Conservation (phyloP, 768 basidiomycete species). For the Terana coerulea region DNA sequence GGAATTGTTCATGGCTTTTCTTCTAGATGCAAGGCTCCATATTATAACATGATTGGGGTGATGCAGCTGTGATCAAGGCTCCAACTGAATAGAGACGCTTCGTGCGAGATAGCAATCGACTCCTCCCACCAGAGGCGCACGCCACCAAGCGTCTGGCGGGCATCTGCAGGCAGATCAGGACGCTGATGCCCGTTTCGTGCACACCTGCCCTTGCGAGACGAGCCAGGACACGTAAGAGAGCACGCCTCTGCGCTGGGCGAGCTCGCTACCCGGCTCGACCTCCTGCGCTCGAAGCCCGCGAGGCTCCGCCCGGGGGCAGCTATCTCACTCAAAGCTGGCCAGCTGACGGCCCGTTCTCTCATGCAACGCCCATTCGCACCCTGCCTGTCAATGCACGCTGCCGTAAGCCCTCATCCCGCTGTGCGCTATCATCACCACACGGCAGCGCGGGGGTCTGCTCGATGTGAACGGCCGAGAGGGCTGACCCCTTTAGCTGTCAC, state of each 20-base stretch:
- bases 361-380: neutral
- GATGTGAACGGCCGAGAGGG: neutral
- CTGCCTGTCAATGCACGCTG: constrained; percentile 1
- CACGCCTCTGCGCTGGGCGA: neutral
- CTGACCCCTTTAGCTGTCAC: neutral
- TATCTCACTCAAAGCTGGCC: neutral
- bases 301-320: constrained; percentile 5
- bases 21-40: too few species aligned
- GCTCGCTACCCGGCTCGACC: neutral
- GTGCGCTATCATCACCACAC: neutral
- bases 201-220: neutral
- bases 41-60: neutral
- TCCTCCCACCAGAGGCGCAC: neutral
- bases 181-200: neutral
- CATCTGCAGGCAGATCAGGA: neutral
- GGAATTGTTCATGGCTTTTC: too few species aligned
- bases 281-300: neutral
- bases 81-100: neutral
- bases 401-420: neutral
- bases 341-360: constrained; percentile 5
- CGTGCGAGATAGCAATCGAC: neutral
- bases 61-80: neutral
- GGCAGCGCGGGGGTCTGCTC: neutral
- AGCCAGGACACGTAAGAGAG: constrained; percentile 3
- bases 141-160: neutral